Evolutionary conservation across 1,284 basidiomycete genomes (phyloP).

Genomic region (Cystobasidium slooffiae): DNA sequence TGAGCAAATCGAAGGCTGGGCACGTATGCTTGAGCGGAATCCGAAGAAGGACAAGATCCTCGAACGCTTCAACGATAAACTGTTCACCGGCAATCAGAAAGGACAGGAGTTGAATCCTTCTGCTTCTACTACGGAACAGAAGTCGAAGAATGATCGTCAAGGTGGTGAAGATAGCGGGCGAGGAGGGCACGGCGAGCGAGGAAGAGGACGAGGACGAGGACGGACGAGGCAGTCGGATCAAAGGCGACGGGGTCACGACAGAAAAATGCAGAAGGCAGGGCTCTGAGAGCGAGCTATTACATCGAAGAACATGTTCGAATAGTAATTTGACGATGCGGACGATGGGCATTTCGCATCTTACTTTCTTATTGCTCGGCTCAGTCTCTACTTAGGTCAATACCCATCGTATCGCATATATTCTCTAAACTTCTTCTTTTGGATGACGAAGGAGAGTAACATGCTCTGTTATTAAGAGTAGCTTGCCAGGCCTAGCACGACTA

Average conservation of each 20-base stretch:
- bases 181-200: not conserved
- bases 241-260: slow-evolving; percentile 34
- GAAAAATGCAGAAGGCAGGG: slow-evolving; percentile 38
- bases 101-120: slow-evolving; percentile 1
- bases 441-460: too few relatives aligned
- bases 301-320: not conserved
- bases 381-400: too few relatives aligned
- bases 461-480: too few relatives aligned
- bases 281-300: not conserved
- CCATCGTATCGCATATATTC: too few relatives aligned
- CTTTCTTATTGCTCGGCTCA: too few relatives aligned
- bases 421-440: too few relatives aligned
- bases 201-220: slow-evolving; percentile 21
- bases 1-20: slow-evolving; percentile 44
- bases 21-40: slow-evolving; percentile 40
- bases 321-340: not conserved
- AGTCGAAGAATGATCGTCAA: not conserved
- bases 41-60: slow-evolving; percentile 36
- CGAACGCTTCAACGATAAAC: slow-evolving; percentile 7
- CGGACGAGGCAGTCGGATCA: slow-evolving; percentile 29
- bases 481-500: too few relatives aligned
- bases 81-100: slow-evolving; percentile 27
- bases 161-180: not conserved
- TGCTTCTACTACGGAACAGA: not conserved
- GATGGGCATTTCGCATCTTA: too few relatives aligned